Evolutionary conservation across 179 eudicot species (phyloP).

Genomic region (Spergularia azorica): DNA sequence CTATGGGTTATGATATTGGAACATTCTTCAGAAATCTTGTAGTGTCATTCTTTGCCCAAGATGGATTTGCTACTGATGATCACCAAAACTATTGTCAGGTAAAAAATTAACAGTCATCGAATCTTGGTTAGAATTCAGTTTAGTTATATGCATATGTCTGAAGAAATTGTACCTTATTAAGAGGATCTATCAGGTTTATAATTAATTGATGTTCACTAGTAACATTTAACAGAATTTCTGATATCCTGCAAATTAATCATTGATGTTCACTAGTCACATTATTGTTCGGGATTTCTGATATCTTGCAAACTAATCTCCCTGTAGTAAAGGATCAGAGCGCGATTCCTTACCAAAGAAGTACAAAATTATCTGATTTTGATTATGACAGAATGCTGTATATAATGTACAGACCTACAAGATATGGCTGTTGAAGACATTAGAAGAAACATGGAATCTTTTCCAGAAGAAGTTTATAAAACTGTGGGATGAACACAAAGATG

Average conservation of each 20-base stretch:
- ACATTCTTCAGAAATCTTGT: constrained; percentile 78
- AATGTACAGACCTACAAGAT: constrained; percentile 55
- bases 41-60: constrained; percentile 85
- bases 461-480: constrained; percentile 63
- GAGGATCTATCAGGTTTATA: too few relatives aligned
- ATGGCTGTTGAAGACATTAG: constrained; percentile 66
- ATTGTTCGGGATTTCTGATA: neutral
- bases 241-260: too few relatives aligned
- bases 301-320: neutral
- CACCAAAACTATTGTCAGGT: constrained; percentile 67
- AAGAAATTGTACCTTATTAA: too few relatives aligned
- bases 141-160: too few relatives aligned
- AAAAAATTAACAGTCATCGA: constrained; percentile 11
- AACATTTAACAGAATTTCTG: too few relatives aligned
- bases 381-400: neutral
- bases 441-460: constrained; percentile 81
- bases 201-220: too few relatives aligned
- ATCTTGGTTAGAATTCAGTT: neutral
- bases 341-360: neutral
- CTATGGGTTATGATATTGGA: constrained; percentile 93
- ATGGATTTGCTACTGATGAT: constrained; percentile 59
- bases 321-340: too few relatives aligned
- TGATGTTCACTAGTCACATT: too few relatives aligned
- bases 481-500: constrained; percentile 83
- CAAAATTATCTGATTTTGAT: neutral